Conservation (phyloP, 345 rosid genomes). For the Nephelium lappaceum region DNA sequence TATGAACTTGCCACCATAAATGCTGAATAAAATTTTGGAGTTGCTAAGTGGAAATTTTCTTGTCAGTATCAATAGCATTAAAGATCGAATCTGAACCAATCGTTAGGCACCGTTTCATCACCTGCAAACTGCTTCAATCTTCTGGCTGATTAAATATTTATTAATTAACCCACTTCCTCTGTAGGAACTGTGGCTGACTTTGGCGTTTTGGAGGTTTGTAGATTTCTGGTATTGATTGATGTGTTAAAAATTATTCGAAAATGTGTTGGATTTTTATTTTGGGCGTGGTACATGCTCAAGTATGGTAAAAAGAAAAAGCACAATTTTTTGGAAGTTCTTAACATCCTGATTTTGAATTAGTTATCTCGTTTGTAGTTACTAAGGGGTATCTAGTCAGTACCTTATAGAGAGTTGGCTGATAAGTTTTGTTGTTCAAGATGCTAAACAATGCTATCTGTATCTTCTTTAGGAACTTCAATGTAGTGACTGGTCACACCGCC, state of each 20-base stretch:
- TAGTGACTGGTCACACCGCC: slow-evolving; percentile 96
- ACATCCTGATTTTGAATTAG: not conserved
- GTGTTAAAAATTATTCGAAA: not conserved
- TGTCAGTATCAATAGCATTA: not conserved
- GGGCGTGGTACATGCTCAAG: not conserved
- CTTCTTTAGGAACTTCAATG: slow-evolving; percentile 91
- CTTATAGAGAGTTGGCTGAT: not conserved
- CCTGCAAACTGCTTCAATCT: not conserved
- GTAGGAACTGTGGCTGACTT: not conserved
- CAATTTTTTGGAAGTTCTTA: not conserved
- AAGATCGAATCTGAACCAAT: not conserved
- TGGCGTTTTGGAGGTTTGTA: not conserved
- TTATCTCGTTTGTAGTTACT: slow-evolving; percentile 8
- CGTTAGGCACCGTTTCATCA: not conserved
- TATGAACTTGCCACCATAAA: not conserved
- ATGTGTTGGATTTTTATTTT: not conserved
- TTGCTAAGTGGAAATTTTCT: not conserved
- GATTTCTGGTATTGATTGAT: not conserved
- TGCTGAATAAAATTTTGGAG: not conserved
- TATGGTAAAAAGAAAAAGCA: no score
- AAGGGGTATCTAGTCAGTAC: slow-evolving; percentile 2
- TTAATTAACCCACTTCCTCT: no score
- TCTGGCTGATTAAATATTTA: not conserved
- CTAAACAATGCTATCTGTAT: slow-evolving; percentile 31
- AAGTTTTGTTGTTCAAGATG: slow-evolving; percentile 28